Percentiles rank a stretch among this genome's conserved stretches.
These are phyloP conservation scores for Eucalyptus sideroxylon DNA, from an alignment of 345 rosid genomes.

Conservation along the genomic window DNA sequence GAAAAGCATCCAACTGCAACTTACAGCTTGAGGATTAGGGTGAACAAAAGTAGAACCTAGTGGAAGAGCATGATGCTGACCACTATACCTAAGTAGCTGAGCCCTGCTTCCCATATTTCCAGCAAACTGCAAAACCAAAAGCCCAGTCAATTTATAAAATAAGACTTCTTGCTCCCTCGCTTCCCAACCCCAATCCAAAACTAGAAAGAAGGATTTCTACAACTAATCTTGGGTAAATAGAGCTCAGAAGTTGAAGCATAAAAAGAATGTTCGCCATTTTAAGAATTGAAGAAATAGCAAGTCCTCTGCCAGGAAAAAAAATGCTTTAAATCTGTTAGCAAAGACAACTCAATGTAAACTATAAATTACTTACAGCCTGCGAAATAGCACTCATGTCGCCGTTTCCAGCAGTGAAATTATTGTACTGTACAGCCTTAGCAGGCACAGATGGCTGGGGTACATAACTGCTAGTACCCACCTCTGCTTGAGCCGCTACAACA, in stretches of 20 bases:
- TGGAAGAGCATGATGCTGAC: conserved; percentile 62
- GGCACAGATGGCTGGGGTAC: conserved; percentile 33
- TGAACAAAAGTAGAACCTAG: conserved; percentile 45
- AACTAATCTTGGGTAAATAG: not conserved
- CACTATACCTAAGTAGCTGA: conserved; percentile 41
- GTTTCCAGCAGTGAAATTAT: conserved; percentile 31
- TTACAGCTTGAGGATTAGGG: conserved; percentile 55
- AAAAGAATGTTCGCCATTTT: not conserved
- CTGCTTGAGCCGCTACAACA: conserved; percentile 41
- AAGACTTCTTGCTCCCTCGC: not conserved
- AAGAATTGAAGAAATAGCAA: not conserved
- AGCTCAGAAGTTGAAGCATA: not conserved
- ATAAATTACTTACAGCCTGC: conserved; percentile 41
- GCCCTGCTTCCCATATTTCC: conserved; percentile 54
- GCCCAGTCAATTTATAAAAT: not conserved
- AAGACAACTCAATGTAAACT: not conserved
- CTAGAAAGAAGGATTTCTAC: not conserved
- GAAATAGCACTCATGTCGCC: conserved; percentile 31
- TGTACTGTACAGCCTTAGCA: conserved; percentile 45
- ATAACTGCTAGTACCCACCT: conserved; percentile 34
- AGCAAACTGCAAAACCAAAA: conserved; percentile 19
- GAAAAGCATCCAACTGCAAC: not conserved
- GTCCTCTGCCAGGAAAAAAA: not conserved
- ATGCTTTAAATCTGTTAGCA: not conserved
- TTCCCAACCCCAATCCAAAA: not conserved